These are phyloP conservation scores for Cyberlindnera subsufficiens DNA, from an alignment of 805 yeast genomes.

Conservation along the genomic window DNA sequence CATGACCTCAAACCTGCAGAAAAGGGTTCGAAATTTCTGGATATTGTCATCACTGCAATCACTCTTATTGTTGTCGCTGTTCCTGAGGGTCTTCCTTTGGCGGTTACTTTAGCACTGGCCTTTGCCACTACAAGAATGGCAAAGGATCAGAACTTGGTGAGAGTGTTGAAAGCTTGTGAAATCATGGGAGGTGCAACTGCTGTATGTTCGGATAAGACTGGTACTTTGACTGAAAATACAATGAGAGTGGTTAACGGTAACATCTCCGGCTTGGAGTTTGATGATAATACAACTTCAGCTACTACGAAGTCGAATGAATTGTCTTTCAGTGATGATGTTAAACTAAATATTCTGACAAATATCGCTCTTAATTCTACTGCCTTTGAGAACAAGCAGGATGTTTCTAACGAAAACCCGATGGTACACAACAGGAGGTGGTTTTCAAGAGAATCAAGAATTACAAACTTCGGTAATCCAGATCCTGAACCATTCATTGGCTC, in stretches of 20 bases:
- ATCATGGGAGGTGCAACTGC: slow-evolving; percentile 99
- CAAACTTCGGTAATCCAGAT: slow-evolving; percentile 3
- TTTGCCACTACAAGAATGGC: slow-evolving; percentile 99
- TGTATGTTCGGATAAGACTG: slow-evolving; percentile 95
- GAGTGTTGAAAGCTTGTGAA: slow-evolving; percentile 90
- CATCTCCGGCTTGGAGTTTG: slow-evolving; percentile 53
- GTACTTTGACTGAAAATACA: slow-evolving; percentile 88
- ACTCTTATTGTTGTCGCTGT: slow-evolving; percentile 96
- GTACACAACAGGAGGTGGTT: slow-evolving; percentile 18
- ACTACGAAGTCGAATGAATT: slow-evolving; percentile 14
- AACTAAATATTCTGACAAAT: slow-evolving; percentile 40
- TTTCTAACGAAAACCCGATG: slow-evolving; percentile 24
- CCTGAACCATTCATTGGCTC: slow-evolving; percentile 77
- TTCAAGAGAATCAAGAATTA: slow-evolving; percentile 9
- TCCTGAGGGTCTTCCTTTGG: slow-evolving; percentile 98
- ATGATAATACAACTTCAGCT: slow-evolving; percentile 32
- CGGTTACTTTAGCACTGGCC: slow-evolving; percentile 93
- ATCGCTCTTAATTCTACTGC: slow-evolving; percentile 83
- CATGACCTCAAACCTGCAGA: slow-evolving; percentile 49
- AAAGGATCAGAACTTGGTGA: slow-evolving; percentile 90
- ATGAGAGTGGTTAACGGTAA: slow-evolving; percentile 86
- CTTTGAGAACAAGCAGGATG: slow-evolving; percentile 55
- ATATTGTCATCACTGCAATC: slow-evolving; percentile 83
- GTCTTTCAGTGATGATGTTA: slow-evolving; percentile 5
- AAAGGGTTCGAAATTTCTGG: slow-evolving; percentile 80